Evolutionary conservation across 1,139 yeast species (phyloP), one percentile per base, ranked within the genome.

Genomic region (Candida albicans): DNA sequence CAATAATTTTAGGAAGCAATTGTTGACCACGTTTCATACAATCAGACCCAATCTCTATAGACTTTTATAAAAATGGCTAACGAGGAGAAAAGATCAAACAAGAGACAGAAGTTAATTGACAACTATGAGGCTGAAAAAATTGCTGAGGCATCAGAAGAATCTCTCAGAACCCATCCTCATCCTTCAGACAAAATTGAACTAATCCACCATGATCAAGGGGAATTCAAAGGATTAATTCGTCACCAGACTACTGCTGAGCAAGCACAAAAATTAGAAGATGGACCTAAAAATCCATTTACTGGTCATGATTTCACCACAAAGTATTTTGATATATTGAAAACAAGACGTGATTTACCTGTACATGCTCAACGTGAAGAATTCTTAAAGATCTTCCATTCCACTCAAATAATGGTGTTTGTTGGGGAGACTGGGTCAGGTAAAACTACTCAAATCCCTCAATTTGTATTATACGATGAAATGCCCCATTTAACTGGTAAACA

Each of bases 351-450:
- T 51, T 75, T 93, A 51, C 99, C 99, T 0, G 99, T 93, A 13
- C 96, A 91, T 65, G 82, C 93, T 30, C 97, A 93, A 67, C 78
- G 98, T 61, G 86, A 82, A 42, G 96, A 91, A 67, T 95, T 93
- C 60, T 74, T 93, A 47, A 74, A 77, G 52, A 80, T 87, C 49
- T 93, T 87, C 68, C 98, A 93, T 51, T 70, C 79, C 13, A 83
- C 95, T 37, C 99, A 93, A 66, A 87, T 93, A 60, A 87, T 93
- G 95, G 98, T 93, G 39, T 90, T 93, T 66, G 98, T 93, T 36
- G 99, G 99, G 71, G 99, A 93, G 65, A 93, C 99, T 1, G 98
- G 98, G 67, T 88, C 96, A 12, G 98, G 98, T 76, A 91, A 91
- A 63, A 91, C 98, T 24, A 91, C 98, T 1, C 98, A 91, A 67